These are phyloP conservation scores for Endoconidiophora laricicola DNA, from an alignment of 2,329 filamentous ascomycete genomes.

Conservation along the genomic window DNA sequence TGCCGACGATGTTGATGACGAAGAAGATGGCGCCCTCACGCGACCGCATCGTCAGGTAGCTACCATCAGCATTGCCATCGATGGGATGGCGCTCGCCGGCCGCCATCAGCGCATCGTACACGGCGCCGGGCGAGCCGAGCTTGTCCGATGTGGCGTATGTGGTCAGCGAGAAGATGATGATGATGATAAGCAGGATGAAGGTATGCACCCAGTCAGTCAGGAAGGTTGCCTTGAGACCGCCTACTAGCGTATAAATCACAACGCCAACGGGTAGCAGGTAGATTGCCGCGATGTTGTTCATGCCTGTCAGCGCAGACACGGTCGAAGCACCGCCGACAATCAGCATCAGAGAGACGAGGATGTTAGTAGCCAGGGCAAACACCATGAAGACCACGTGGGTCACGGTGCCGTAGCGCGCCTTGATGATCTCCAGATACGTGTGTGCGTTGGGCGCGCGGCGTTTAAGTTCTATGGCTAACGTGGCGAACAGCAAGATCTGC, in stretches of 20 bases:
- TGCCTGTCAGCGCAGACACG: slow-evolving; percentile 27
- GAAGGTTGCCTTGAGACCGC: slow-evolving; percentile 75
- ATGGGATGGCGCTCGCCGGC: slow-evolving; percentile 58
- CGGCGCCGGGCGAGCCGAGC: slow-evolving; percentile 57
- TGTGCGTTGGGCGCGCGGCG: slow-evolving; percentile 75
- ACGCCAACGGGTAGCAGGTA: slow-evolving; percentile 58
- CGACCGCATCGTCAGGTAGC: slow-evolving; percentile 74
- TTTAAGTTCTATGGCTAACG: slow-evolving; percentile 79
- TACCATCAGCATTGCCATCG: slow-evolving; percentile 61
- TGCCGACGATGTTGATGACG: slow-evolving; percentile 72
- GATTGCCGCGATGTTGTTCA: slow-evolving; percentile 57
- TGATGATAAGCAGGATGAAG: slow-evolving; percentile 67
- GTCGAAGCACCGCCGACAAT: slow-evolving; percentile 61
- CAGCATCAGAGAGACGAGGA: slow-evolving; percentile 77
- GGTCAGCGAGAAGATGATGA: slow-evolving; percentile 70
- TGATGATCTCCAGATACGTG: slow-evolving; percentile 67
- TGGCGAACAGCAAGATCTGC: slow-evolving; percentile 79
- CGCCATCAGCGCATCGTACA: slow-evolving; percentile 61
- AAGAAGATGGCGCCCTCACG: slow-evolving; percentile 76
- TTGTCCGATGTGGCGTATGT: slow-evolving; percentile 58
- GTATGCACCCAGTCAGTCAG: slow-evolving; percentile 78
- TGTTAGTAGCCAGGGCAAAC: slow-evolving; percentile 71
- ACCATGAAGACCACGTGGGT: slow-evolving; percentile 67
- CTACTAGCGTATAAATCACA: slow-evolving; percentile 59
- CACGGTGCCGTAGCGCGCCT: slow-evolving; percentile 54